Conservation (phyloP, 1,284 basidiomycete genomes). For the Earliella scabrosa region DNA sequence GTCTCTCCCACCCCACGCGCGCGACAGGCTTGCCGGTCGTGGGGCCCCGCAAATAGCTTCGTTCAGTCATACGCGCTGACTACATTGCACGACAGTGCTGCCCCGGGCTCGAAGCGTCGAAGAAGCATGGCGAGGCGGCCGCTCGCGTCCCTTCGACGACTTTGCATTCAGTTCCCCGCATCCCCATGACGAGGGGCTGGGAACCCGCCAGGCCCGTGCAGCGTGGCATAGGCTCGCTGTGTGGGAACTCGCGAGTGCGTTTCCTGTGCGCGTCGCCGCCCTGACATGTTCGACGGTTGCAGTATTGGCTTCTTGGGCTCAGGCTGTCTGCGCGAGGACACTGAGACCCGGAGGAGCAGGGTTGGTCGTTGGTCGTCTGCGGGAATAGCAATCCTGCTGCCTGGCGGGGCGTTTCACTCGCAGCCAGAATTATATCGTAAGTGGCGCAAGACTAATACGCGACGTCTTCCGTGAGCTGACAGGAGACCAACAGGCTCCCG, state of each 20-base stretch:
- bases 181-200: neutral
- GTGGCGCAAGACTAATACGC: neutral
- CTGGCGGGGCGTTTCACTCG: no score
- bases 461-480: neutral
- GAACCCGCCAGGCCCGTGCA: neutral
- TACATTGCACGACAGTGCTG: neutral
- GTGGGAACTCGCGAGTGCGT: neutral
- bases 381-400: no score
- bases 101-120: no score
- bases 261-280: neutral
- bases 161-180: constrained; percentile 2
- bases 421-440: neutral
- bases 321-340: no score
- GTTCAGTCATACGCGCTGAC: constrained; percentile 2
- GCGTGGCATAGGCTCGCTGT: constrained; percentile 1
- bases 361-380: no score
- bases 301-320: no score
- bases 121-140: no score
- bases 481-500: neutral
- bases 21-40: neutral
- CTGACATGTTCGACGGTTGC: neutral
- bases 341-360: no score
- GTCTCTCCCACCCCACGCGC: neutral
- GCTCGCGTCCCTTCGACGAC: no score
- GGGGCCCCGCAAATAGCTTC: constrained; percentile 11